A percentile compares a stretch with the other conserved stretches of the same genome.
Evolutionary conservation across 805 yeast species (phyloP).

Genomic region (Cyberlindnera bimundalis): DNA sequence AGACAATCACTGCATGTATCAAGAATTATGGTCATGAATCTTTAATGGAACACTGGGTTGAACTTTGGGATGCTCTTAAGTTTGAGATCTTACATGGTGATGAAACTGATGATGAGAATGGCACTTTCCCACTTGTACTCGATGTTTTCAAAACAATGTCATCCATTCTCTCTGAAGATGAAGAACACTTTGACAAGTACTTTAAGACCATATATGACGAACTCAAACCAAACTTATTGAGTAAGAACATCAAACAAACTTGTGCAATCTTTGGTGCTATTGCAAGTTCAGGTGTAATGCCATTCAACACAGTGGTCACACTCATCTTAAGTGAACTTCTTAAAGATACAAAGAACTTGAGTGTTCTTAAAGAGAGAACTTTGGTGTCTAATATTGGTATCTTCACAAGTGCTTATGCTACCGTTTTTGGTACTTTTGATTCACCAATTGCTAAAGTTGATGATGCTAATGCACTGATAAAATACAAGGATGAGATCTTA

Average conservation of each 20-base stretch:
- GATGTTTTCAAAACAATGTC: constrained; percentile 44
- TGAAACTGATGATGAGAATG: constrained; percentile 41
- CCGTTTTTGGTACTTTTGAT: constrained; percentile 38
- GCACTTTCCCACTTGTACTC: constrained; percentile 42
- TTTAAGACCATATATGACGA: constrained; percentile 44
- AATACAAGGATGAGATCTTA: constrained; percentile 59
- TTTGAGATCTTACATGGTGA: constrained; percentile 85
- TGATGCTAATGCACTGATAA: constrained; percentile 10
- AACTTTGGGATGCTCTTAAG: constrained; percentile 84
- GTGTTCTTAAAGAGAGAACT: constrained; percentile 55
- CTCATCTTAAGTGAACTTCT: constrained; percentile 44
- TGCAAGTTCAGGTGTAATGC: constrained; percentile 41
- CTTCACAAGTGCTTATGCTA: constrained; percentile 47
- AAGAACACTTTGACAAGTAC: constrained; percentile 36
- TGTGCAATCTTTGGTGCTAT: constrained; percentile 55
- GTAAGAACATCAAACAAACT: constrained; percentile 60
- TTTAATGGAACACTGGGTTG: constrained; percentile 59
- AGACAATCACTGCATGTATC: constrained; percentile 57
- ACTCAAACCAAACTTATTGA: constrained; percentile 47
- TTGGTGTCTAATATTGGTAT: constrained; percentile 58
- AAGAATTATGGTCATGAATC: constrained; percentile 46
- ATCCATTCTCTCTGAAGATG: constrained; percentile 30
- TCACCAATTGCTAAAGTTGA: constrained; percentile 6
- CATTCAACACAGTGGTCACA: constrained; percentile 48
- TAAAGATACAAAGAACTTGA: constrained; percentile 34